These are phyloP conservation scores for Crithidia acanthocephali DNA, from an alignment of 208 protist species.

Conservation along the genomic window DNA sequence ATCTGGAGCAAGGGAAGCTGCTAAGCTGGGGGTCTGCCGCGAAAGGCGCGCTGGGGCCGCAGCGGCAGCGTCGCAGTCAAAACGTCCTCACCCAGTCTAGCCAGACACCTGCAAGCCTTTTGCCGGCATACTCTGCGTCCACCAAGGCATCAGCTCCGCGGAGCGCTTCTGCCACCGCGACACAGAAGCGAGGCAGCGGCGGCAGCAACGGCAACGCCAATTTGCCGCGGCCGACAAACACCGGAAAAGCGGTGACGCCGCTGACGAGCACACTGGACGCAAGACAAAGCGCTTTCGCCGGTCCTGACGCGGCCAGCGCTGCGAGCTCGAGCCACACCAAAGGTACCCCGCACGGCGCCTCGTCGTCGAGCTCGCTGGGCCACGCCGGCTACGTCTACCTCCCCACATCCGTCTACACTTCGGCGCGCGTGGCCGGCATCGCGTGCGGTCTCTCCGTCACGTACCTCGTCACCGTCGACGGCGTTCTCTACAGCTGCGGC, in stretches of 20 bases:
- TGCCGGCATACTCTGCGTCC: background rate
- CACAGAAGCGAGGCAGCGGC: background rate
- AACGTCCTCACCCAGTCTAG: background rate
- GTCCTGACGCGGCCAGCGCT: background rate
- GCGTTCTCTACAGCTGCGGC: conserved; percentile 77
- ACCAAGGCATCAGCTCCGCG: background rate
- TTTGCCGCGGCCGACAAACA: background rate
- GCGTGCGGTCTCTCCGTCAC: conserved; percentile 69
- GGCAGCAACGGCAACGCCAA: background rate
- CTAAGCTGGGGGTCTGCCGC: conserved; percentile 41
- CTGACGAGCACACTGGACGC: conserved; percentile 6
- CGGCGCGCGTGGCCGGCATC: conserved; percentile 46
- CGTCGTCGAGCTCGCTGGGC: background rate
- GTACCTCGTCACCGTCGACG: conserved; percentile 58
- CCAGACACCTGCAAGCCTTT: background rate
- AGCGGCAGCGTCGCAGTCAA: conserved; percentile 2
- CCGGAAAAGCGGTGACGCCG: background rate
- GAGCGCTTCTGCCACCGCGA: background rate
- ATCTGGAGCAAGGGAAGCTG: conserved; percentile 38
- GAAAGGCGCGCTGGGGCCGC: conserved; percentile 39
- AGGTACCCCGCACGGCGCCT: background rate
- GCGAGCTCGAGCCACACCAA: background rate
- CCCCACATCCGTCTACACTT: conserved; percentile 32
- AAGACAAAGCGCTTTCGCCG: background rate
- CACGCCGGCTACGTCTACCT: conserved; percentile 21